Evolutionary conservation across 1,139 yeast genomes (phyloP).

Genomic region (Protomyces arabidopsidicola): DNA sequence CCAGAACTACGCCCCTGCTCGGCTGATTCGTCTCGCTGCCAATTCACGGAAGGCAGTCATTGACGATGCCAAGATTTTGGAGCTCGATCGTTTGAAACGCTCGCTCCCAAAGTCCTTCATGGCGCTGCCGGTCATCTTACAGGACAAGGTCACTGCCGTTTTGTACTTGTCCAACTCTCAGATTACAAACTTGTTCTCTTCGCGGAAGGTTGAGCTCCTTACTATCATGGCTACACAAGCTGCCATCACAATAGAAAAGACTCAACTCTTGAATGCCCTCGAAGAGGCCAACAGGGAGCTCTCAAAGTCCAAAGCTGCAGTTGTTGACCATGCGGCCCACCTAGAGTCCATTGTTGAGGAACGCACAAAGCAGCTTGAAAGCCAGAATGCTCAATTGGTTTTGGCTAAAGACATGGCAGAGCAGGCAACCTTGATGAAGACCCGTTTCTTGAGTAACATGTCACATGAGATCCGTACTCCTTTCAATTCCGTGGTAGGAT

Average conservation of each 20-base stretch:
- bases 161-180: slow-evolving; percentile 33
- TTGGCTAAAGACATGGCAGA: slow-evolving; percentile 35
- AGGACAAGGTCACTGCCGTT: slow-evolving; percentile 28
- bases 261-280: slow-evolving; percentile 17
- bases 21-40: slow-evolving; percentile 30
- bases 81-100: neutral
- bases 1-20: slow-evolving; percentile 18
- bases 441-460: slow-evolving; percentile 67
- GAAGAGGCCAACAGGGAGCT: slow-evolving; percentile 9
- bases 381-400: slow-evolving; percentile 34
- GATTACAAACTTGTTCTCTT: slow-evolving; percentile 27
- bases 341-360: slow-evolving; percentile 8
- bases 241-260: slow-evolving; percentile 33
- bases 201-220: slow-evolving; percentile 29
- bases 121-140: slow-evolving; percentile 11
- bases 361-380: slow-evolving; percentile 12
- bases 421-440: slow-evolving; percentile 47
- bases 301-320: neutral
- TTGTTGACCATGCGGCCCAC: slow-evolving; percentile 5
- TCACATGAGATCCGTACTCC: slow-evolving; percentile 84
- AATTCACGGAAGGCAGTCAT: slow-evolving; percentile 29
- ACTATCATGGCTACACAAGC: slow-evolving; percentile 33
- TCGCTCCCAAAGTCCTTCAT: slow-evolving; percentile 16
- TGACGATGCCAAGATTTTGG: slow-evolving; percentile 8
- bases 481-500: slow-evolving; percentile 82